These are phyloP conservation scores for Sclerotiophoma versabilis DNA, from an alignment of 2,329 filamentous ascomycete genomes.

Conservation along the genomic window DNA sequence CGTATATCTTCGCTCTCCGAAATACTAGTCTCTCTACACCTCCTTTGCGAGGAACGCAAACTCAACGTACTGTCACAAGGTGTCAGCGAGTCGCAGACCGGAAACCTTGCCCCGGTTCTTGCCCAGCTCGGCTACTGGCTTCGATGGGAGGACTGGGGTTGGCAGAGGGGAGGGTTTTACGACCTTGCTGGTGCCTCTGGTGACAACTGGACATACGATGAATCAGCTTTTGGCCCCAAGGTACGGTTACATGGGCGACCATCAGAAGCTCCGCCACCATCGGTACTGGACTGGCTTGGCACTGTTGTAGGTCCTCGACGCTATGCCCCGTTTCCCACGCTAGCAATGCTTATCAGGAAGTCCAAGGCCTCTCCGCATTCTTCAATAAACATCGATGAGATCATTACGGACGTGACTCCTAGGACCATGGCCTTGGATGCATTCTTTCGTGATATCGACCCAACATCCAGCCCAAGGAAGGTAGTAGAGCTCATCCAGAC, in stretches of 20 bases:
- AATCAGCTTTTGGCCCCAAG: slow-evolving; percentile 48
- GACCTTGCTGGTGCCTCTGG: slow-evolving; percentile 66
- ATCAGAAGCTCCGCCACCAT: slow-evolving; percentile 62
- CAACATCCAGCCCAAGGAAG: slow-evolving; percentile 56
- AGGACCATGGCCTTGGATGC: slow-evolving; percentile 73
- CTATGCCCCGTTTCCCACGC: slow-evolving; percentile 46
- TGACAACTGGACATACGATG: slow-evolving; percentile 64
- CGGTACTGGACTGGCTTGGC: slow-evolving; percentile 62
- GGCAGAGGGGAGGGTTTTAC: slow-evolving; percentile 61
- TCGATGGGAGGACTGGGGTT: slow-evolving; percentile 71
- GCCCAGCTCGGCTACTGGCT: slow-evolving; percentile 86
- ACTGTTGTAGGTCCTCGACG: slow-evolving; percentile 39
- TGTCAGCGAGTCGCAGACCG: slow-evolving; percentile 52
- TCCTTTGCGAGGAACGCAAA: slow-evolving; percentile 89
- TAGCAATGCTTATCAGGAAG: slow-evolving; percentile 47
- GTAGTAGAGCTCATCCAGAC: slow-evolving; percentile 77
- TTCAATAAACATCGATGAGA: slow-evolving; percentile 46
- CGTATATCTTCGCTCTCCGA: slow-evolving; percentile 67
- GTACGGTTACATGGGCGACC: slow-evolving; percentile 41
- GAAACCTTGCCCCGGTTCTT: slow-evolving; percentile 73
- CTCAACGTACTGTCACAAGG: slow-evolving; percentile 69
- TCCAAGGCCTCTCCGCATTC: slow-evolving; percentile 49
- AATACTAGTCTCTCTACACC: slow-evolving; percentile 77
- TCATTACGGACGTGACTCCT: slow-evolving; percentile 44
- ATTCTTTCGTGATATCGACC: slow-evolving; percentile 65